A percentile compares a stretch with the other conserved stretches of the same genome.
Conservation (phyloP, 164 flowering plant species). For the Sedum album region DNA sequence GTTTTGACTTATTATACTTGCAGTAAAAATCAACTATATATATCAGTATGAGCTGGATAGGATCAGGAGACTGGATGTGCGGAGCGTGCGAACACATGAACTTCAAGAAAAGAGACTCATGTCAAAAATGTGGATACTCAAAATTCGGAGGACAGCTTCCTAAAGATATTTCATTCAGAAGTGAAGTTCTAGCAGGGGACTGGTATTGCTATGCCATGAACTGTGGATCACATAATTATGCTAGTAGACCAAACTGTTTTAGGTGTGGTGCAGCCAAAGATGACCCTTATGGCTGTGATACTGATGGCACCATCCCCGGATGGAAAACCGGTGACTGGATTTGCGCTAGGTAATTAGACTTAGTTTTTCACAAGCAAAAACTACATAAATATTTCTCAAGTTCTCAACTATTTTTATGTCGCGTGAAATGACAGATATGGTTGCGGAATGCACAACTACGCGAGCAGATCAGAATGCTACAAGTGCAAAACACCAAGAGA, state of each 20-base stretch:
- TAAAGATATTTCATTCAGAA: slow-evolving; percentile 7
- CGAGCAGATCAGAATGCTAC: slow-evolving; percentile 48
- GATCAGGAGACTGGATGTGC: too few relatives aligned
- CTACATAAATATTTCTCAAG: neutral
- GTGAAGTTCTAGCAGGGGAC: slow-evolving; percentile 36
- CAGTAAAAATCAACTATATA: neutral
- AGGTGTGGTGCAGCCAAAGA: too few relatives aligned
- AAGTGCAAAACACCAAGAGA: slow-evolving; percentile 50
- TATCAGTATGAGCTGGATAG: slow-evolving; percentile 37
- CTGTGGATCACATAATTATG: slow-evolving; percentile 61
- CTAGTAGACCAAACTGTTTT: slow-evolving; percentile 43
- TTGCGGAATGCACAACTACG: too few relatives aligned
- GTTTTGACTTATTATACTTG: neutral
- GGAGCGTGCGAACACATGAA: too few relatives aligned
- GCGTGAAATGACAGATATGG: slow-evolving; percentile 26
- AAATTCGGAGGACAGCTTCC: slow-evolving; percentile 27
- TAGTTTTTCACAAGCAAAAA: neutral
- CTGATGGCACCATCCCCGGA: too few relatives aligned
- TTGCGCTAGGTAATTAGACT: slow-evolving; percentile 34
- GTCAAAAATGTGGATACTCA: too few relatives aligned
- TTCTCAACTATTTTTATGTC: neutral
- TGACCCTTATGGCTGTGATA: slow-evolving; percentile 14
- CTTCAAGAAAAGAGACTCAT: too few relatives aligned
- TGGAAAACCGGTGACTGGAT: slow-evolving; percentile 75
- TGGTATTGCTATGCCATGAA: slow-evolving; percentile 34